Evolutionary conservation across 805 yeast genomes (phyloP), one percentile per base, ranked within the genome.

Genomic region (Pichia scutulata): DNA sequence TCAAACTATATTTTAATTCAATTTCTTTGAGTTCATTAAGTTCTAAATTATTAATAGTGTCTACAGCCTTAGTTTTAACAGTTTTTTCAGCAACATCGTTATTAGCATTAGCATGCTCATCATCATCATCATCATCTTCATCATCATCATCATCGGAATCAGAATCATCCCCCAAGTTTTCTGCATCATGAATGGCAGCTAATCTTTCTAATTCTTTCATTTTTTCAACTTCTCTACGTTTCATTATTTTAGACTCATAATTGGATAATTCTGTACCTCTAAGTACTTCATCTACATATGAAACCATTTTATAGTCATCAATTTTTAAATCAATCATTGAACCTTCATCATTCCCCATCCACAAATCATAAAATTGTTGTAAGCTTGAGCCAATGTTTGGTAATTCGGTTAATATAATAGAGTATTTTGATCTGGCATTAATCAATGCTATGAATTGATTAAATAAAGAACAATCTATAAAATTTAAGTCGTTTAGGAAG

Each of bases 331-430:
- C 76, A 3, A 84, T 80, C 2, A 85, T 76, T 0, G 75, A 64
- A 3, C 89, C 89, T 60, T 86, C 90, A 53, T 76, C 81, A 24
- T 71, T 61, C 21, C 65, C 66, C 16, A 22, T 23, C 52, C 52
- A 50, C 14, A 41, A 30, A 25, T 41, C 19, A 39, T 39, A 50
- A 39, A 50, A 43, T 39, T 46, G 39, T 33, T 50, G 12, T 23
- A 50, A 33, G 7, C 28, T 33, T 4, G 50, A 46, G 8, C 8
- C 4, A 2, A 18, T 18, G n/a, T 72, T 72, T 0, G 84, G 72
- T 52, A 75, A 73, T 56, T 89, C 95, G 0, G 97, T 89, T 49
- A 93, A 62, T 1, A 93, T 70, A 1, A 90, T 73, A 0, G 95
- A 81, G 1, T 86, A 81, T 49, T 77, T 78, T 25, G 81, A 84